These are phyloP conservation scores for Fusarium nodosum DNA, from an alignment of 2,329 filamentous ascomycete genomes.

Conservation along the genomic window DNA sequence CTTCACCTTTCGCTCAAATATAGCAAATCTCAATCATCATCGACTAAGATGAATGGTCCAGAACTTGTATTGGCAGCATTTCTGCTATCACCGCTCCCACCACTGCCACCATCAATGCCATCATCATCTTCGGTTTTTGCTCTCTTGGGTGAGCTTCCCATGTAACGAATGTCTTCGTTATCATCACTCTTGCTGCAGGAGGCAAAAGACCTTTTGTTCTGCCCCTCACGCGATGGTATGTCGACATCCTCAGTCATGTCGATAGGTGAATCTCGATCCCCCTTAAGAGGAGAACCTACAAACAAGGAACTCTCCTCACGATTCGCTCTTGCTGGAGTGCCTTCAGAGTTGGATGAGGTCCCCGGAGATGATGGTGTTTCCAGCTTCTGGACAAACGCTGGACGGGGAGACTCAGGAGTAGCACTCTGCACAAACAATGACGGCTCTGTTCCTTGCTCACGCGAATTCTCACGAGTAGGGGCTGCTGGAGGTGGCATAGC, in stretches of 20 bases:
- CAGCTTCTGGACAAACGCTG: constrained; percentile 15
- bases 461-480: not conserved
- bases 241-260: constrained; percentile 6
- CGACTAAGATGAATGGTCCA: not conserved
- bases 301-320: constrained; percentile 41
- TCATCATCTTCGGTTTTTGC: not conserved
- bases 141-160: constrained; percentile 12
- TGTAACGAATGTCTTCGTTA: not conserved
- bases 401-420: not conserved
- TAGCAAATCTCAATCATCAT: not conserved
- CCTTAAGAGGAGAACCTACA: constrained; percentile 21
- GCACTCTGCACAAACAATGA: constrained; percentile 31
- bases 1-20: not conserved
- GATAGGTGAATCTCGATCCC: not conserved
- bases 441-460: not conserved
- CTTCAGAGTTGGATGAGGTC: not conserved
- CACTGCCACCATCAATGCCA: not conserved
- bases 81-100: not conserved
- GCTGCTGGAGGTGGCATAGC: constrained; percentile 2
- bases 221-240: not conserved
- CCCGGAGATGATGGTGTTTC: constrained; percentile 10
- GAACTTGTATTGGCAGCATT: not conserved
- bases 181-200: not conserved
- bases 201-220: constrained; percentile 8
- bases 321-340: constrained; percentile 7